phyloP scores from a whole-genome alignment of 139 green algal genomes.

The Chlamydomonas schloesseri region DNA sequence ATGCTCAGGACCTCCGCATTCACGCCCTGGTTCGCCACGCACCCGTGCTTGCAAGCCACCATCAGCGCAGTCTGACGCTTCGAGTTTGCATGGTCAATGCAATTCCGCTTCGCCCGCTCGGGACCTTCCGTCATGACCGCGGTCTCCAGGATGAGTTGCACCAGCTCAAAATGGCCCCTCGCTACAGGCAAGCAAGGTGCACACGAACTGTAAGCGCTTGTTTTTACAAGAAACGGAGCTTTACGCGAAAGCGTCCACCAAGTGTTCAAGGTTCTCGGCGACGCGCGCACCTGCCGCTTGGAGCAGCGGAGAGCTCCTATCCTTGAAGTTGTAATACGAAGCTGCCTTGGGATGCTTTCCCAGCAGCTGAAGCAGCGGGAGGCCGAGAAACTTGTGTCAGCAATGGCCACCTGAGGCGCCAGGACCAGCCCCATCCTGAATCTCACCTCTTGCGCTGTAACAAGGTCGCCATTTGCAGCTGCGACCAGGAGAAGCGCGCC shows the following conservation, averaged over 20 bases:
- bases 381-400: not conserved
- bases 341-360: conserved; percentile 46
- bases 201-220: not conserved
- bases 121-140: conserved; percentile 60
- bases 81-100: conserved; percentile 65
- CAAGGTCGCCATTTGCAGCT: conserved; percentile 54
- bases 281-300: conserved; percentile 51
- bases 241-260: not conserved
- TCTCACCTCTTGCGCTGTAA: conserved; percentile 49
- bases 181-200: conserved; percentile 41
- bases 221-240: too few relatives aligned
- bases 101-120: conserved; percentile 50
- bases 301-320: conserved; percentile 49
- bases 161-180: conserved; percentile 60
- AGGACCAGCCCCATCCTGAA: too few relatives aligned
- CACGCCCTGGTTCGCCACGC: too few relatives aligned
- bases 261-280: not conserved
- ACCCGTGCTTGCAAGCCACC: conserved; percentile 70
- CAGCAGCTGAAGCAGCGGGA: conserved; percentile 31
- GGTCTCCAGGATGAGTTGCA: conserved; percentile 66
- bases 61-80: conserved; percentile 68
- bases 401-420: too few relatives aligned
- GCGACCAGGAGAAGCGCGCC: conserved; percentile 52
- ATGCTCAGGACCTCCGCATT: not conserved
- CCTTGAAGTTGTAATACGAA: conserved; percentile 57